Percentiles rank a stretch among this genome's conserved stretches.
Conservation (phyloP, 1,139 yeast genomes). For the Candida smagusa region DNA sequence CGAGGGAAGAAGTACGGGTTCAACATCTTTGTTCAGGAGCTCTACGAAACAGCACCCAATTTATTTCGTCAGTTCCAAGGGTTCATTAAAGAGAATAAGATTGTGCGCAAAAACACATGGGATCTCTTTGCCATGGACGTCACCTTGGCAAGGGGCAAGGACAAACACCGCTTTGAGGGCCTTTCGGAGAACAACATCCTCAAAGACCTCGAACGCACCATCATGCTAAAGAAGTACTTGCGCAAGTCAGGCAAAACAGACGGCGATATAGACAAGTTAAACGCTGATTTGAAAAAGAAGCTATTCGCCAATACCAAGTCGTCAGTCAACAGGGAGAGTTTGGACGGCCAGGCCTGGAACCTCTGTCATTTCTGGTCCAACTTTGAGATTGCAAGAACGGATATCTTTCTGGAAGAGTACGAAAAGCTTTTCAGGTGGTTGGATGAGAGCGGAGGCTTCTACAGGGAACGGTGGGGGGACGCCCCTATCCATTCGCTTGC, state of each 20-base stretch:
- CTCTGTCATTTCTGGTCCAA: constrained; percentile 92
- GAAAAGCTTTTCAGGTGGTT: constrained; percentile 61
- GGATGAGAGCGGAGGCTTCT: constrained; percentile 77
- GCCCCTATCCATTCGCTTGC: constrained; percentile 91
- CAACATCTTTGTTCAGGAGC: constrained; percentile 70
- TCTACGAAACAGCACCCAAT: constrained; percentile 76
- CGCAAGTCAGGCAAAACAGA: constrained; percentile 13
- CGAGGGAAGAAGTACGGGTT: constrained; percentile 77
- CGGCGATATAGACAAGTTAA: constrained; percentile 12
- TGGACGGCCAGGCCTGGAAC: constrained; percentile 68
- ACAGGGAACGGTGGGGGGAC: constrained; percentile 91
- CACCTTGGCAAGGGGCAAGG: constrained; percentile 20
- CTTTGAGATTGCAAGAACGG: constrained; percentile 84
- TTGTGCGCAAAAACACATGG: constrained; percentile 60
- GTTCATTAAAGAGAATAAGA: constrained; percentile 45
- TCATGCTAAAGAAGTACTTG: constrained; percentile 25
- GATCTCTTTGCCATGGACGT: constrained; percentile 44
- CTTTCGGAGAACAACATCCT: constrained; percentile 19
- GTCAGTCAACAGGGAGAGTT: constrained; percentile 44
- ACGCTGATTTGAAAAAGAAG: constrained; percentile 10
- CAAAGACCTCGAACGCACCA: constrained; percentile 26
- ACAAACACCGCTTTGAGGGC: constrained; percentile 22
- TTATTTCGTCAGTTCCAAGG: constrained; percentile 68
- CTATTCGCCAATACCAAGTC: constrained; percentile 31
- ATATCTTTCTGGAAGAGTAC: constrained; percentile 42